Base-by-base conservation (phyloP, 176 grass and related monocot species). In the Rhipidocladum racemiflorum region DNA sequence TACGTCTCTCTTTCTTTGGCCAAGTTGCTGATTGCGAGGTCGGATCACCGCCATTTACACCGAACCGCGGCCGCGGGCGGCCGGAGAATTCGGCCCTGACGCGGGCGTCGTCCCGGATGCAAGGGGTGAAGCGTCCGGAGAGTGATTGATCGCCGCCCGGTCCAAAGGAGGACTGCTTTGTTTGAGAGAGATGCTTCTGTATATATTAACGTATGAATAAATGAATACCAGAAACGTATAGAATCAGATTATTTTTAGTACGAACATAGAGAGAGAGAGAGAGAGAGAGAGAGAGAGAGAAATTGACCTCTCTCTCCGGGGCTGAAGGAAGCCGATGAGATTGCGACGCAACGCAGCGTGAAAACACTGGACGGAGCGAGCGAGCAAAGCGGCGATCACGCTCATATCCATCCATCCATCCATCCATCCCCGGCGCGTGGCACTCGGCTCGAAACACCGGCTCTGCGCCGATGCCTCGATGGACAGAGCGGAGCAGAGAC, bases 361-460 rank as follows among this genome's bases (percentile, higher is more conserved):
- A n/a, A n/a, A n/a, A 57, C 76, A 35, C 53, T 57, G 45, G 64
- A 35, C 3, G 20, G 35, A 76, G 23, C 17, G 10, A 53, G 34
- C 46, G 48, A 72, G 66, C 55, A 40, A 20, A 49, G 45, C 44
- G 25, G 81, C 12, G 61, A 54, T 44, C 65, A 39, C 21, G 50
- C 32, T 46, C 35, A 27, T 38, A 55, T 72, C 55, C 75, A 43
- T 79, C 75, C 0, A 43, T 79, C 75, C 0, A 55, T 72, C 55
- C 75, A 55, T 72, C 55, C 75, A 43, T 79, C 75, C 0, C 44
- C 65, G 76, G 67, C 45, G 68, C 57, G 23, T 21, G 83, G 88
- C 88, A 89, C 88, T 82, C 88, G 13, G 3, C 64, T 85, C 88
- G 72, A 85, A 89, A 85, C 78, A 56, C 77, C 44, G 68, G 57